Evolutionary conservation across 1,284 basidiomycete genomes (phyloP).

Genomic region (Heterobasidion annosum): DNA sequence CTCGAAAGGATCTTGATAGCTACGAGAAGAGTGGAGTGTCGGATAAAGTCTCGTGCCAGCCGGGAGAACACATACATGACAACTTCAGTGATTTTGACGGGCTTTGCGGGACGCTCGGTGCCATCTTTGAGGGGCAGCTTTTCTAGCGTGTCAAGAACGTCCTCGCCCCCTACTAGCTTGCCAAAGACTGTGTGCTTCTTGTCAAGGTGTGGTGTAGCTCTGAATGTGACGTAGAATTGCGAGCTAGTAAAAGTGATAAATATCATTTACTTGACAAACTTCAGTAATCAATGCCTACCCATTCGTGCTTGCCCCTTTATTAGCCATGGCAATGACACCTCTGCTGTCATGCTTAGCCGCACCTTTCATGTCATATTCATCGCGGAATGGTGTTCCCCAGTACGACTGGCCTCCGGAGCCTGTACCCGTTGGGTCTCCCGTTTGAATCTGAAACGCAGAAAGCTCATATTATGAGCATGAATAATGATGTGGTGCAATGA

Average conservation of each 20-base stretch:
- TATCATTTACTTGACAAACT: background rate
- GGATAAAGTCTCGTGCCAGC: slow-evolving; percentile 1
- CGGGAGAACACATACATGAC: slow-evolving; percentile 47
- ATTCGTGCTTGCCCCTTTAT: slow-evolving; percentile 81
- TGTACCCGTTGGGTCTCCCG: slow-evolving; percentile 94
- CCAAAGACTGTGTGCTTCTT: slow-evolving; percentile 95
- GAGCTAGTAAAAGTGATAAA: slow-evolving; percentile 37
- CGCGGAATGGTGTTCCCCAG: slow-evolving; percentile 94
- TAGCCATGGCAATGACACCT: slow-evolving; percentile 86
- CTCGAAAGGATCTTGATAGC: slow-evolving; percentile 81
- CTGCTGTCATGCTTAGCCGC: slow-evolving; percentile 81
- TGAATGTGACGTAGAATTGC: slow-evolving; percentile 90
- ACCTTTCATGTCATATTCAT: slow-evolving; percentile 82
- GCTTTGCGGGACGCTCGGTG: slow-evolving; percentile 80
- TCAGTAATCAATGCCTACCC: slow-evolving; percentile 34
- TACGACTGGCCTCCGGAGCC: slow-evolving; percentile 89
- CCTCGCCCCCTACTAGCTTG: slow-evolving; percentile 90
- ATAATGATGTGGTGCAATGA: slow-evolving; percentile 2
- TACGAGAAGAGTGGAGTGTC: slow-evolving; percentile 16
- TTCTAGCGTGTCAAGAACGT: slow-evolving; percentile 82
- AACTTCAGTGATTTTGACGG: slow-evolving; percentile 71
- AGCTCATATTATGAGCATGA: background rate
- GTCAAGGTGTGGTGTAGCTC: slow-evolving; percentile 69
- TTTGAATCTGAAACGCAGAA: slow-evolving; percentile 63
- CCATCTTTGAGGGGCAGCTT: slow-evolving; percentile 72